A percentile compares a stretch with the other conserved stretches of the same genome.
phyloP scores from a whole-genome alignment of 2,329 filamentous ascomycete species.

The Talaromyces sp. region DNA sequence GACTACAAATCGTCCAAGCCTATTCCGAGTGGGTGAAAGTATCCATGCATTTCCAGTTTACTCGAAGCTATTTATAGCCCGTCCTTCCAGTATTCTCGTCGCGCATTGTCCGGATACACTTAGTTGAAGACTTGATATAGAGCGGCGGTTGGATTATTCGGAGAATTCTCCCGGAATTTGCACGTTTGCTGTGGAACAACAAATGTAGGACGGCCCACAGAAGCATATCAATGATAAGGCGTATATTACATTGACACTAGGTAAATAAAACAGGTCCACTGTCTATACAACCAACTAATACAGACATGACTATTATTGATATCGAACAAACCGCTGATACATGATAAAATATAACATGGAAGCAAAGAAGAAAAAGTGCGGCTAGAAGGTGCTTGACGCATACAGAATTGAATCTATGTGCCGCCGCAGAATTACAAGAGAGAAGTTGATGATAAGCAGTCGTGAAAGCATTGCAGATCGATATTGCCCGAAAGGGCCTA shows the following conservation, averaged over 20 bases:
- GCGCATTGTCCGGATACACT: too few relatives aligned
- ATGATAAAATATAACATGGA: background rate
- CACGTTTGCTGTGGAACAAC: too few relatives aligned
- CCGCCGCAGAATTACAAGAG: background rate
- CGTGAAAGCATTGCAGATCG: background rate
- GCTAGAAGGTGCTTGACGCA: background rate
- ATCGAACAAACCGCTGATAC: background rate
- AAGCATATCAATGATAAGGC: background rate
- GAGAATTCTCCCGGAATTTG: too few relatives aligned
- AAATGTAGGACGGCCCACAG: background rate
- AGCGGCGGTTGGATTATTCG: too few relatives aligned
- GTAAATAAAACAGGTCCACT: background rate
- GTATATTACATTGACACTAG: background rate
- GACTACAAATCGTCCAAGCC: too few relatives aligned
- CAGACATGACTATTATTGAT: background rate
- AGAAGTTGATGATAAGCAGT: too few relatives aligned
- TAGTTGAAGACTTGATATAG: too few relatives aligned
- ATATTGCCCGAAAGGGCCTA: background rate
- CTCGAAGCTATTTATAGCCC: too few relatives aligned
- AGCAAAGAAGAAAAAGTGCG: background rate
- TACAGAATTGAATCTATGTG: background rate
- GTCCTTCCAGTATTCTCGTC: too few relatives aligned
- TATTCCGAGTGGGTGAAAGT: too few relatives aligned
- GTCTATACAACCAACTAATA: background rate
- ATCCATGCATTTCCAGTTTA: too few relatives aligned